Conservation (phyloP, 345 rosid genomes). For the sweet orange (Citrus sinensis) region DVS_A1.0 CM039168.1:2649001-2649500, state of each 20-base stretch:
- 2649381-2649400: neutral
- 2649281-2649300: conserved; percentile 67
- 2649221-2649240: conserved; percentile 61
- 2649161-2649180: neutral
- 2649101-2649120: neutral
- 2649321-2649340: conserved; percentile 63
- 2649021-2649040: neutral
- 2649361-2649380: neutral
- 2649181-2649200: conserved; percentile 76
- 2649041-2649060: too few species aligned
- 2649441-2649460: conserved; percentile 50
- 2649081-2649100: neutral
- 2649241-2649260: conserved; percentile 50
- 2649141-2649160: neutral
- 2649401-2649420: neutral
- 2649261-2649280: conserved; percentile 49
- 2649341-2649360: neutral
- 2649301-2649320: conserved; percentile 57
- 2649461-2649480: conserved; percentile 55
- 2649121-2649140: neutral
- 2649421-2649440: neutral
- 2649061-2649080: neutral
- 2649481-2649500: conserved; percentile 71
- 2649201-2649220: conserved; percentile 81
- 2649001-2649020: neutral